phyloP scores from a whole-genome alignment of 140 eudicot species.

The Bidens hawaiensis region DNA sequence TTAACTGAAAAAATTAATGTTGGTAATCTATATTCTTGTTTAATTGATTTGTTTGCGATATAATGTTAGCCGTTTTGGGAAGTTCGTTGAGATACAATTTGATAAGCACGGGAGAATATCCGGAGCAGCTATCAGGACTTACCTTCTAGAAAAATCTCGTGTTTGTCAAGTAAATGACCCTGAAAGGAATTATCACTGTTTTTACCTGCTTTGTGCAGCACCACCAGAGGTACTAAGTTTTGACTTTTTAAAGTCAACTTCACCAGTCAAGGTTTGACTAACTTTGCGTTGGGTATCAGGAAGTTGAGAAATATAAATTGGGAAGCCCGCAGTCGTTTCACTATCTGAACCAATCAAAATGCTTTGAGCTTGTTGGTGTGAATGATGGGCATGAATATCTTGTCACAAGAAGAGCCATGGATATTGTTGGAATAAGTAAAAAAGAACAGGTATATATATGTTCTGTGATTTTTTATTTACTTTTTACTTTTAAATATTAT shows the following conservation, averaged over 20 bases:
- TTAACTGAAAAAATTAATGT: not conserved
- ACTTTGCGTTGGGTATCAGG: constrained; percentile 43
- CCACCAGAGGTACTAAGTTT: constrained; percentile 71
- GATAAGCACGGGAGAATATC: constrained; percentile 98
- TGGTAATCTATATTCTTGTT: constrained; percentile 1
- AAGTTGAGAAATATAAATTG: constrained; percentile 81
- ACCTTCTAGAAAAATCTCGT: constrained; percentile 95
- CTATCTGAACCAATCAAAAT: constrained; percentile 95
- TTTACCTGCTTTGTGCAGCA: constrained; percentile 98
- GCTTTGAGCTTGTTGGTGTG: constrained; percentile 82
- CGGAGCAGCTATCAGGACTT: constrained; percentile 98
- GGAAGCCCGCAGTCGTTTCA: constrained; percentile 84
- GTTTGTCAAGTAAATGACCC: constrained; percentile 96
- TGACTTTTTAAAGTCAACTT: constrained; percentile 1
- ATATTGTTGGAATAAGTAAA: constrained; percentile 88
- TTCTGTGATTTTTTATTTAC: constrained; percentile 2
- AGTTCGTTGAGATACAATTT: constrained; percentile 98
- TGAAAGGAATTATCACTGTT: constrained; percentile 95
- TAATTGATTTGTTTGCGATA: constrained; percentile 12
- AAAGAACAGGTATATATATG: constrained; percentile 75
- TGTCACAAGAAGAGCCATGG: constrained; percentile 98
- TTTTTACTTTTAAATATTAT: no score
- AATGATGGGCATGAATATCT: constrained; percentile 92
- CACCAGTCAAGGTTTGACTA: constrained; percentile 6
- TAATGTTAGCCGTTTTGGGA: constrained; percentile 87